Evolutionary conservation across 176 grass and related monocot species (phyloP).

Genomic region (Aegilops tauschii): DNA sequence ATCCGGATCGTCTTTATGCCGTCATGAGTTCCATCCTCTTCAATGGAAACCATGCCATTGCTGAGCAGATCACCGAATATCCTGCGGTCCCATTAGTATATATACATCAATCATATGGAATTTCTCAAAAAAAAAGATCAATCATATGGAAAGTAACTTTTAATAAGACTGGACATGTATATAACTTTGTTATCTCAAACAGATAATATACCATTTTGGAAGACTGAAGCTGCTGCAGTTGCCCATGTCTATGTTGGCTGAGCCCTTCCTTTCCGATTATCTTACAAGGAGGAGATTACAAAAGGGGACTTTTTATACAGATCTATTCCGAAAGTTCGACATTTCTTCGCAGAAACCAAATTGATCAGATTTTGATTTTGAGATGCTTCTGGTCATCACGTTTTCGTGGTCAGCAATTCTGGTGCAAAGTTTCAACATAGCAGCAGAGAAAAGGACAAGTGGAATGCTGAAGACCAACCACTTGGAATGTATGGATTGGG

Average conservation of each 20-base stretch:
- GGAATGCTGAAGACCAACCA: slow-evolving; percentile 18
- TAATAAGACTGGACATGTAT: neutral
- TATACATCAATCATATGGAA: neutral
- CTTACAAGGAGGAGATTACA: neutral
- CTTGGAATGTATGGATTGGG: slow-evolving; percentile 9
- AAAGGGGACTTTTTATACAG: slow-evolving; percentile 21
- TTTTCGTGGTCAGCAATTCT: slow-evolving; percentile 18
- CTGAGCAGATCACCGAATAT: slow-evolving; percentile 15
- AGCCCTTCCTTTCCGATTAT: slow-evolving; percentile 9
- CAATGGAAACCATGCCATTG: slow-evolving; percentile 24
- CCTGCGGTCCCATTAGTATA: neutral
- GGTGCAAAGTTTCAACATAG: neutral
- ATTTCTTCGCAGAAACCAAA: neutral
- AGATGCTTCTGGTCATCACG: slow-evolving; percentile 9
- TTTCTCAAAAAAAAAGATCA: neutral
- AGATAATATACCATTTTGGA: slow-evolving; percentile 30
- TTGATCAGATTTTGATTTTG: slow-evolving; percentile 18
- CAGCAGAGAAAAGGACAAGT: slow-evolving; percentile 6
- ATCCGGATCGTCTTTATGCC: slow-evolving; percentile 52
- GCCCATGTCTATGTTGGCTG: slow-evolving; percentile 31
- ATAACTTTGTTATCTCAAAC: neutral
- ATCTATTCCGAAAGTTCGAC: slow-evolving; percentile 4
- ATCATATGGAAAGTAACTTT: neutral
- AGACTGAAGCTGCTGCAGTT: slow-evolving; percentile 38
- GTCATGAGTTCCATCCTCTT: slow-evolving; percentile 40